Percentiles rank a stretch among this genome's conserved stretches.
Evolutionary conservation across 768 basidiomycete genomes (phyloP).

Genomic region (Rhodotorula diobovata): DNA sequence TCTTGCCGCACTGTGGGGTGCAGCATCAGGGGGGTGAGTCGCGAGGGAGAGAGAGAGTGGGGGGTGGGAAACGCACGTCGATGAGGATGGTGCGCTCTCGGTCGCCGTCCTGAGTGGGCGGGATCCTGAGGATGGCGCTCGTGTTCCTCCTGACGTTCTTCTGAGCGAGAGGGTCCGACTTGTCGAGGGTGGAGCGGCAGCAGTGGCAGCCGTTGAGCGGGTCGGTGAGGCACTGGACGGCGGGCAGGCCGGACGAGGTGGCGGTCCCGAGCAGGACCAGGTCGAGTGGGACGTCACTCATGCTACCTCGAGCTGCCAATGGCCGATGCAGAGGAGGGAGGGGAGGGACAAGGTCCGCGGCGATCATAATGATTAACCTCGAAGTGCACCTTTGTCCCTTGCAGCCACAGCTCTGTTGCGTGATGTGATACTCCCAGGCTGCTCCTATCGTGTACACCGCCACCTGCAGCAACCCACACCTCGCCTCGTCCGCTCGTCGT

Average conservation of each 20-base stretch:
- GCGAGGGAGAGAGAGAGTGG: not conserved
- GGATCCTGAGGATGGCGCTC: constrained; percentile 60
- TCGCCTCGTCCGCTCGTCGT: too few species aligned
- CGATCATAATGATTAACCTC: too few species aligned
- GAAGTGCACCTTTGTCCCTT: too few species aligned
- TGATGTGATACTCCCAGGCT: too few species aligned
- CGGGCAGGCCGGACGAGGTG: constrained; percentile 58
- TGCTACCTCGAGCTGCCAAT: too few species aligned
- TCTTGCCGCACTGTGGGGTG: constrained; percentile 51
- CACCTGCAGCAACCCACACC: too few species aligned
- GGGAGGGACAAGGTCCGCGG: too few species aligned
- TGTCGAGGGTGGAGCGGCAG: constrained; percentile 49
- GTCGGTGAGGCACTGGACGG: constrained; percentile 64
- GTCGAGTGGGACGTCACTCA: too few species aligned
- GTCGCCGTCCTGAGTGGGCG: not conserved
- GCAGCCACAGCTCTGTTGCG: too few species aligned
- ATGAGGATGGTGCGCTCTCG: constrained; percentile 35
- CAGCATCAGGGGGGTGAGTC: not conserved
- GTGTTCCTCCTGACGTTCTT: constrained; percentile 83
- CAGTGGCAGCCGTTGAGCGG: constrained; percentile 59
- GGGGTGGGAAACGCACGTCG: constrained; percentile 16
- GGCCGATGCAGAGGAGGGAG: too few species aligned
- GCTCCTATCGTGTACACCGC: too few species aligned
- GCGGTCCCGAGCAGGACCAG: constrained; percentile 41
- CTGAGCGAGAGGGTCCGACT: constrained; percentile 26